Evolutionary conservation across 495 filamentous ascomycete genomes (phyloP), one percentile per base, ranked within the genome.

Genomic region (Penicillium steckii): DNA sequence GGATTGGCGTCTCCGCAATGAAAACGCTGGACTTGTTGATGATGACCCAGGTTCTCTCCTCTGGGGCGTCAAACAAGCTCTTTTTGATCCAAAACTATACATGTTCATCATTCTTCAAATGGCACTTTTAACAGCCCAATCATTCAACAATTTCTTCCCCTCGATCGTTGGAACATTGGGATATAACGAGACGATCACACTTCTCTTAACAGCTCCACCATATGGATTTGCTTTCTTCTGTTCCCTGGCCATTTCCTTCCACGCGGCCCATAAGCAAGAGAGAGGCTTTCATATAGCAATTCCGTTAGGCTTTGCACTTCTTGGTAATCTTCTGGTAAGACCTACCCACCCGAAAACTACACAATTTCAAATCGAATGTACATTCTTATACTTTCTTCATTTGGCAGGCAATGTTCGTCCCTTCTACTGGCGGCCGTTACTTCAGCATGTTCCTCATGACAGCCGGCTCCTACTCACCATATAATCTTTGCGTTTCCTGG

Each of bases 91-190:
- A 24, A 53, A 53, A 26, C 18, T 53, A 24, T 48, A 53, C 43
- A 46, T 53, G 50, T 53, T 53, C 18, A 42, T 53, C 26, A 32
- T 53, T n/a, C 33, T 53, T 3, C 50, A 53, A 19, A 53, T 53
- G 50, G 43, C 52, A 17, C 46, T 55, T 18, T 33, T 55, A 9
- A 55, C 50, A 47, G 43, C 50, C 5, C 50, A 53, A n/a, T 53
- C 50, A n/a, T 53, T 53, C 44, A 53, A 47, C 21, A 89, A 90
- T 63, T 90, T 91, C 78, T 90, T 91, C 65, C 88, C 88, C 1
- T 83, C 85, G n/a, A 85, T 91, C 10, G 86, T 90, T 9, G 75
- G 73, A 22, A 89, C 86, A 0, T 72, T 92, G 4, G 79, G 81
- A 3, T 87, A 84, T 55, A 68, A 63, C 49, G 75, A 80, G 18